These are phyloP conservation scores for Boletus edulis DNA, from an alignment of 768 basidiomycete genomes.

Conservation along the genomic window DNA sequence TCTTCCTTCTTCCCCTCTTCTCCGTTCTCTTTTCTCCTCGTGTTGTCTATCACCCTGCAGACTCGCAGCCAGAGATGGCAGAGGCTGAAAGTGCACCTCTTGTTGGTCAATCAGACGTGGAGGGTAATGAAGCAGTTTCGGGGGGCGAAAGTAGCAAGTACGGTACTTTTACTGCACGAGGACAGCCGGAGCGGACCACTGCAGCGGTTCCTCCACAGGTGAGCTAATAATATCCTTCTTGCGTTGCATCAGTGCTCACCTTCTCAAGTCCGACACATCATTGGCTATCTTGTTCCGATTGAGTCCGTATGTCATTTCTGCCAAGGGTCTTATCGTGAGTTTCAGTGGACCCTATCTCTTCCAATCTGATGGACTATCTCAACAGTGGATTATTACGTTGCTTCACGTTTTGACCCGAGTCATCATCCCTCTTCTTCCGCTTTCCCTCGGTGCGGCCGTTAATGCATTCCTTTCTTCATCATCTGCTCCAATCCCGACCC, in stretches of 20 bases:
- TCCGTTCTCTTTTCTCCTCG: slow-evolving; percentile 62
- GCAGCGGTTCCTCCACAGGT: slow-evolving; percentile 7
- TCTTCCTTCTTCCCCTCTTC: slow-evolving; percentile 61
- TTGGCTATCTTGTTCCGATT: slow-evolving; percentile 17
- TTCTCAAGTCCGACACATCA: slow-evolving; percentile 15
- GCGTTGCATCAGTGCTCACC: not conserved
- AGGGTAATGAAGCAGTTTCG: slow-evolving; percentile 36
- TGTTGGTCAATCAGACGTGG: slow-evolving; percentile 43
- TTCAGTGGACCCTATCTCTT: not conserved
- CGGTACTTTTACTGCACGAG: slow-evolving; percentile 62
- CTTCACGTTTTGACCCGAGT: slow-evolving; percentile 72
- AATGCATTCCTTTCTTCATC: slow-evolving; percentile 18
- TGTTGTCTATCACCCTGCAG: slow-evolving; percentile 49
- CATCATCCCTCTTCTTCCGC: slow-evolving; percentile 72
- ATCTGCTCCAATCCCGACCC: slow-evolving; percentile 17
- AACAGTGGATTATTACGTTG: slow-evolving; percentile 61
- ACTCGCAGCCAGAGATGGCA: slow-evolving; percentile 14
- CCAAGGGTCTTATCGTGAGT: slow-evolving; percentile 26
- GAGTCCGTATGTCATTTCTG: slow-evolving; percentile 17
- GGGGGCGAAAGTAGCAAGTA: slow-evolving; percentile 54
- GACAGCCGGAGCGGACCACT: slow-evolving; percentile 7
- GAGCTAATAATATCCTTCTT: not conserved
- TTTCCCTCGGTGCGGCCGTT: slow-evolving; percentile 54
- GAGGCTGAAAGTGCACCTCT: slow-evolving; percentile 27
- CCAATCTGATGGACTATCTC: slow-evolving; percentile 1